Conservation (phyloP, 192 early-diverging fungal genomes). For the Entomortierella chlamydospora region DNA sequence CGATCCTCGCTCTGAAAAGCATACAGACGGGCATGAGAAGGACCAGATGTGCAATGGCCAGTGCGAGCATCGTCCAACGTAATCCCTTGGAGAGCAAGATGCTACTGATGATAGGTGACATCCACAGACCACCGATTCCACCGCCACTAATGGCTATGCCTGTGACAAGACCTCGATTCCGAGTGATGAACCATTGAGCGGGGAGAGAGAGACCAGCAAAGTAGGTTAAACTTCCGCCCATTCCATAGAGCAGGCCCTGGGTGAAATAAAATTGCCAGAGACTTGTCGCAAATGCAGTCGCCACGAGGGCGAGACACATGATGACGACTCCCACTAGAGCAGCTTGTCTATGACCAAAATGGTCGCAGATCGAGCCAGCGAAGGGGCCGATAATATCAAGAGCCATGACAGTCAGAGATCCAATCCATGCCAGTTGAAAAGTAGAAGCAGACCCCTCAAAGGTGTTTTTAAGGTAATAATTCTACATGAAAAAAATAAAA, state of each 20-base stretch:
- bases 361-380: conserved; percentile 33
- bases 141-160: conserved; percentile 58
- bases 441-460: conserved; percentile 19
- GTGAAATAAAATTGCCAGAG: conserved; percentile 76
- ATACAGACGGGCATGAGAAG: conserved; percentile 32
- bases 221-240: conserved; percentile 67
- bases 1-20: conserved; percentile 29
- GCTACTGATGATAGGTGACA: conserved; percentile 65
- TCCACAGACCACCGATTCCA: conserved; percentile 64
- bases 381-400: conserved; percentile 38
- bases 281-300: conserved; percentile 69
- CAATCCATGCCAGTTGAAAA: conserved; percentile 43
- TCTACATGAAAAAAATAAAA: conserved; percentile 15
- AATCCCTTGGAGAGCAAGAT: conserved; percentile 48
- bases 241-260: conserved; percentile 73
- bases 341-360: conserved; percentile 43
- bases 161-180: conserved; percentile 68
- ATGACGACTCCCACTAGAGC: conserved; percentile 59
- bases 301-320: conserved; percentile 53
- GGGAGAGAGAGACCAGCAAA: conserved; percentile 69
- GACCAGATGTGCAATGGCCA: conserved; percentile 60
- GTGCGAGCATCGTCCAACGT: conserved; percentile 61
- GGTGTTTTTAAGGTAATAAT: conserved; percentile 30
- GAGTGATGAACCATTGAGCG: conserved; percentile 73
- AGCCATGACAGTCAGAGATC: conserved; percentile 34